Base-by-base conservation (phyloP, 2,329 filamentous ascomycete species). In the Scopulariopsis brevicaulis region DNA sequence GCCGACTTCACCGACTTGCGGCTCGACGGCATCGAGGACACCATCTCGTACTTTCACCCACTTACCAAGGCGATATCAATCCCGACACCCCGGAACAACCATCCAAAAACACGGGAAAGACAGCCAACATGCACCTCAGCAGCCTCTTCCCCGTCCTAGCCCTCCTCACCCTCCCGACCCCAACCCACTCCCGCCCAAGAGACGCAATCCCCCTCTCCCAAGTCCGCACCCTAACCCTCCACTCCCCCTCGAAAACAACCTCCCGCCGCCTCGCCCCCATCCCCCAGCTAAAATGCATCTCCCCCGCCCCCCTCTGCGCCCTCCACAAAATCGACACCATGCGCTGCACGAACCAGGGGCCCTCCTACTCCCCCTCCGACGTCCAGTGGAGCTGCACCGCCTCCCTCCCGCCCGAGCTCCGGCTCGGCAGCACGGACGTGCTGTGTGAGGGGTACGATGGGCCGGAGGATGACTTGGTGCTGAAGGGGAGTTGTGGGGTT, bases 401-500 rank as follows among this genome's bases (percentile, higher is more conserved):
- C 0, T 70, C 73, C 1, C 70, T 87, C 18, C 84, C 84, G 0
- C 73, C 77, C 24, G 80, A 85, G 65, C 77, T 87, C 62, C 81
- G 81, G 71, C 82, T 97, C 32, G 92, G 90, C 59, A 80, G 82
- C 61, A 96, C 93, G 12, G 92, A 97, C 61, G 93, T 97, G 58
- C 77, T 91, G 12, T 99, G 94, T 71, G 93, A 99, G 68, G 93
- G 94, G 12, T 97, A 96, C 73, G 76, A 81, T 59, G 78, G 75
- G 15, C 73, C 86, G 0, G 83, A 93, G 53, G 94, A 97, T 69
- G 83, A 84, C 0, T 95, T 90, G 70, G 81, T 97, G n/a, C 74
- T 97, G 57, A 91, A 89, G 66, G 94, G 94, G 24, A 94, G 89
- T 70, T 97, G 93, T 71, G 94, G 88, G 15, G 92, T 96, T 25